These are phyloP conservation scores for Hymenoscyphus scutula DNA, from an alignment of 2,329 filamentous ascomycete genomes.

Conservation along the genomic window DNA sequence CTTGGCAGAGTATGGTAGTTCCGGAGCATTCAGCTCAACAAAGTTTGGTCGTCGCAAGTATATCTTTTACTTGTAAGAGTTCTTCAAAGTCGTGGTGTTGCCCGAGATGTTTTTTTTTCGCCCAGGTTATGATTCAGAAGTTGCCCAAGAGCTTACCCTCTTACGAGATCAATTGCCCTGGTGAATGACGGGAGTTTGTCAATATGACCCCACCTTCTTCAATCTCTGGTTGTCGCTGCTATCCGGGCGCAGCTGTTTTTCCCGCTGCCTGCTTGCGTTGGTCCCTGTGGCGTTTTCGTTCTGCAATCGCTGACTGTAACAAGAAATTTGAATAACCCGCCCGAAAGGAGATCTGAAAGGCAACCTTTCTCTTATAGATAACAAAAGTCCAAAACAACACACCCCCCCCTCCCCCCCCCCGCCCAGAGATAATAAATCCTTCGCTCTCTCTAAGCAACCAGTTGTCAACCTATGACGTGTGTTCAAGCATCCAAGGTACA, in stretches of 20 bases:
- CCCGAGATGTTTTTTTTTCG: too few relatives aligned
- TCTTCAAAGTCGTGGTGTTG: too few relatives aligned
- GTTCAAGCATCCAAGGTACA: slow-evolving; percentile 1
- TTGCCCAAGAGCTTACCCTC: too few relatives aligned
- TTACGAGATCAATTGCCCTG: too few relatives aligned
- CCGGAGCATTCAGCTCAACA: neutral
- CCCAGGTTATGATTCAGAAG: too few relatives aligned
- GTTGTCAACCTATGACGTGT: slow-evolving; percentile 2
- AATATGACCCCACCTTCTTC: too few relatives aligned
- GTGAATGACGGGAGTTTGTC: too few relatives aligned
- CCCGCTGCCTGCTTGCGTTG: too few relatives aligned
- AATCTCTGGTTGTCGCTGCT: too few relatives aligned
- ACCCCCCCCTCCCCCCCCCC: neutral
- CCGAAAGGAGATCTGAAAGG: neutral
- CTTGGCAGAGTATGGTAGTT: neutral
- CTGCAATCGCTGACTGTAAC: neutral
- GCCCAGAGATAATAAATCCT: neutral
- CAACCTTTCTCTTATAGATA: neutral
- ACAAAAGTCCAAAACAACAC: neutral
- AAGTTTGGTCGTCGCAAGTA: neutral
- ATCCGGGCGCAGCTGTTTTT: too few relatives aligned
- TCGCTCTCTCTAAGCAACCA: neutral
- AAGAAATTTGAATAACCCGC: neutral
- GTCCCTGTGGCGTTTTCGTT: neutral
- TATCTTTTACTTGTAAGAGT: too few relatives aligned